Evolutionary conservation across 192 early-diverging fungal genomes (phyloP).

Genomic region (Cetraspora pellucida): DNA sequence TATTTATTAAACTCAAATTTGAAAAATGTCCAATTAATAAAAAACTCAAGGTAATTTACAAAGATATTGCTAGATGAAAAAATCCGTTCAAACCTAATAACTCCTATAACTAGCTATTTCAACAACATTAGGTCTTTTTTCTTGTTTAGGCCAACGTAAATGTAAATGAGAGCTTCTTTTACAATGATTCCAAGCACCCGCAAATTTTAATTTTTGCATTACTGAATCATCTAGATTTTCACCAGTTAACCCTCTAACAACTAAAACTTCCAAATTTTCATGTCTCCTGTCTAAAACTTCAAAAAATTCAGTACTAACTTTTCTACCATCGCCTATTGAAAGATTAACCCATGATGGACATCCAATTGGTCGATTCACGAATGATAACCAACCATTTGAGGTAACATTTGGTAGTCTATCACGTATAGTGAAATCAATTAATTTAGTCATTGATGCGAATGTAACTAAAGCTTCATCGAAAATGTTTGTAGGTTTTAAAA

Average conservation of each 20-base stretch:
- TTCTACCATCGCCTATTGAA: slow-evolving; percentile 20
- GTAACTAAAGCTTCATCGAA: slow-evolving; percentile 11
- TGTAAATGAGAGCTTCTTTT: not conserved
- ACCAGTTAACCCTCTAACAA: slow-evolving; percentile 6
- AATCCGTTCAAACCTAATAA: too few relatives aligned
- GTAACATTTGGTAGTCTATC: slow-evolving; percentile 20
- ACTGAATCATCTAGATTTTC: not conserved
- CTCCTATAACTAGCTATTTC: too few relatives aligned
- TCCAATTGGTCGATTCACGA: slow-evolving; percentile 3
- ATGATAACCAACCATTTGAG: slow-evolving; percentile 18
- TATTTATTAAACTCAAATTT: too few relatives aligned
- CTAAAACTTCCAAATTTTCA: not conserved
- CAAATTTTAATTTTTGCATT: slow-evolving; percentile 20
- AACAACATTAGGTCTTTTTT: not conserved
- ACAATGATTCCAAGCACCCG: slow-evolving; percentile 7
- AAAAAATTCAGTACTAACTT: slow-evolving; percentile 28
- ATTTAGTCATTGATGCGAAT: slow-evolving; percentile 9
- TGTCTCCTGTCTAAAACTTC: slow-evolving; percentile 12
- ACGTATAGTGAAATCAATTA: slow-evolving; percentile 11
- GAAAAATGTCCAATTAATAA: too few relatives aligned
- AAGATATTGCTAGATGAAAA: too few relatives aligned
- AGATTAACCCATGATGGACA: slow-evolving; percentile 17
- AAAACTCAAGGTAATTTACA: too few relatives aligned
- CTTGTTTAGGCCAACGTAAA: slow-evolving; percentile 16
- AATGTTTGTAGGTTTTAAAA: slow-evolving; percentile 2